phyloP scores from a whole-genome alignment of 441 rosid genomes.

The Corymbia calophylla region DNA sequence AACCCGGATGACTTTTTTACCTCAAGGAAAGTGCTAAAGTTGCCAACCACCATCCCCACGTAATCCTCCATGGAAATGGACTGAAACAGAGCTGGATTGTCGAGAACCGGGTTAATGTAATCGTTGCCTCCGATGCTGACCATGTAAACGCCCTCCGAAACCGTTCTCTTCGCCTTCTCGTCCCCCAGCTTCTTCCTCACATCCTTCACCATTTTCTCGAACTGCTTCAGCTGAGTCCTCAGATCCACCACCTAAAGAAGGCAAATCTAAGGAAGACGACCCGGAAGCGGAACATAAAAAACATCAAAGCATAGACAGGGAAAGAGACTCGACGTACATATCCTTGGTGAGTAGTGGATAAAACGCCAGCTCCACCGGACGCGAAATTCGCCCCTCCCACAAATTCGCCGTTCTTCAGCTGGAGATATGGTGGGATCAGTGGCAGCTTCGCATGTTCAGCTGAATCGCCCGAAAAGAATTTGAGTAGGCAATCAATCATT shows the following conservation, averaged over 20 bases:
- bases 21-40: constrained; percentile 21
- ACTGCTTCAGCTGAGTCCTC: constrained; percentile 4
- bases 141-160: constrained; percentile 35
- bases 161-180: constrained; percentile 5
- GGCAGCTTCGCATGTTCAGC: background rate
- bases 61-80: constrained; percentile 17
- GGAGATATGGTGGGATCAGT: background rate
- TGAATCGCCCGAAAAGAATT: background rate
- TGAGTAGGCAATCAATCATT: background rate
- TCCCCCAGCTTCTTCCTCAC: constrained; percentile 24
- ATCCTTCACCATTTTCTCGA: constrained; percentile 23
- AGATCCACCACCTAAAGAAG: background rate
- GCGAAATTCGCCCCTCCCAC: background rate
- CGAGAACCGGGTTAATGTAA: constrained; percentile 7
- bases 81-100: constrained; percentile 15
- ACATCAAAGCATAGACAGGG: background rate
- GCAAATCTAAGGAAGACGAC: background rate
- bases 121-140: constrained; percentile 35
- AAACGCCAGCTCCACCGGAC: background rate
- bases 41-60: constrained; percentile 32
- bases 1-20: background rate
- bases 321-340: background rate
- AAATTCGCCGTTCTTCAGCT: background rate
- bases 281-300: background rate
- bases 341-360: background rate